Conservation (phyloP, 73 alveolate genomes). For the Paramecium primaurelia region DNA sequence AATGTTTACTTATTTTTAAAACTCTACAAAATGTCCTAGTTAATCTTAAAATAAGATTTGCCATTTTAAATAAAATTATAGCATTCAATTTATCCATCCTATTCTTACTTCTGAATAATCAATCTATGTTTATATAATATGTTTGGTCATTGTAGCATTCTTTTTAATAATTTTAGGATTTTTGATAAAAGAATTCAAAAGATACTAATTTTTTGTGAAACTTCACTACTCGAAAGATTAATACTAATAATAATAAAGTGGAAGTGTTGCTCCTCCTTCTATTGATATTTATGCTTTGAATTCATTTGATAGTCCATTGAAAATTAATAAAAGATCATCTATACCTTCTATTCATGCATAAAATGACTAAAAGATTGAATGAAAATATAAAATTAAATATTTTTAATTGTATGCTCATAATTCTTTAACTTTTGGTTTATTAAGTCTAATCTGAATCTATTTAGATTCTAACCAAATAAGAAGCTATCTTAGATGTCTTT, state of each 20-base stretch:
- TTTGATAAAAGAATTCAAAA: not conserved
- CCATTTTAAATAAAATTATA: not conserved
- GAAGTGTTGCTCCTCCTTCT: not conserved
- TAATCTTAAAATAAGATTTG: not conserved
- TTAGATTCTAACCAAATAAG: not conserved
- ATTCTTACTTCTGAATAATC: not conserved
- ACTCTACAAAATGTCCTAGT: not conserved
- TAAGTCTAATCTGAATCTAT: not conserved
- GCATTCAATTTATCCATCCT: not conserved
- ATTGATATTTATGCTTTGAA: not conserved
- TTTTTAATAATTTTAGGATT: not conserved
- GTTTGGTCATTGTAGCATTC: not conserved
- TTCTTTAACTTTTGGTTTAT: not conserved
- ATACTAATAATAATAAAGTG: not conserved
- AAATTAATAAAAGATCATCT: not conserved
- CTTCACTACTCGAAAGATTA: not conserved
- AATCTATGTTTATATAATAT: not conserved
- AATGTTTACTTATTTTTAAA: not conserved
- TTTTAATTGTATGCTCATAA: not conserved
- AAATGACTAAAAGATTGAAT: not conserved
- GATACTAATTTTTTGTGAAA: not conserved
- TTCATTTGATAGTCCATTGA: not conserved
- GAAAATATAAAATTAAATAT: not conserved
- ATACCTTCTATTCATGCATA: not conserved
- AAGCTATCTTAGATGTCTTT: not conserved